Percentiles rank a stretch among this genome's conserved stretches.
Evolutionary conservation across 345 rosid genomes (phyloP).

Genomic region (Mercurialis annua): DNA sequence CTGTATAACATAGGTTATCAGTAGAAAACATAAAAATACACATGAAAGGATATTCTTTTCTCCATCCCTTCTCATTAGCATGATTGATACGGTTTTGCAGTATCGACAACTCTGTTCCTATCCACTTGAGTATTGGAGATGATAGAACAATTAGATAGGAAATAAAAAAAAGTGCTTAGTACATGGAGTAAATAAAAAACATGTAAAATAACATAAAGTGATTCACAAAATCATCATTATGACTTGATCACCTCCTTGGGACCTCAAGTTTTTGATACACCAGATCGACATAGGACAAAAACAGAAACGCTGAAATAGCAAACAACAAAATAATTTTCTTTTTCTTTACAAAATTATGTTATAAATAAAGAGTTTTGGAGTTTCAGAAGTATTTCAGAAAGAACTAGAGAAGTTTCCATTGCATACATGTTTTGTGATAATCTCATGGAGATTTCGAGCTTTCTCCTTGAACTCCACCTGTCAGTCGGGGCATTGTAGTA

Average conservation of each 20-base stretch:
- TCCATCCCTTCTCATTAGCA: conserved; percentile 64
- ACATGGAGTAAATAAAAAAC: background rate
- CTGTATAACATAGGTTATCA: too few species aligned
- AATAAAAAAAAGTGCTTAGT: background rate
- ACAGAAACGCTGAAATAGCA: background rate
- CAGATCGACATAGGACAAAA: background rate
- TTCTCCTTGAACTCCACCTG: conserved; percentile 50
- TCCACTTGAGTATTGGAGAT: conserved; percentile 35
- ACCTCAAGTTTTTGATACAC: background rate
- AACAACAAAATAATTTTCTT: background rate
- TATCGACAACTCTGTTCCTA: conserved; percentile 34
- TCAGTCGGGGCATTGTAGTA: conserved; percentile 19
- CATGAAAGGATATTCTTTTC: conserved; percentile 61
- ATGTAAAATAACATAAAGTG: background rate
- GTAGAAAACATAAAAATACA: background rate
- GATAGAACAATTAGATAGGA: background rate
- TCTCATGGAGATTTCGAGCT: conserved; percentile 48
- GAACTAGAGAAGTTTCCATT: too few species aligned
- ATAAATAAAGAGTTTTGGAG: too few species aligned
- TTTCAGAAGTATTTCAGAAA: too few species aligned
- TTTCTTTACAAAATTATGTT: too few species aligned
- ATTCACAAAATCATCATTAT: background rate
- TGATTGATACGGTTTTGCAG: conserved; percentile 34
- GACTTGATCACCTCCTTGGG: background rate
- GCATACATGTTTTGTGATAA: conserved; percentile 47